These are phyloP conservation scores for Biscutella laevigata DNA, from an alignment of 441 rosid species.

Conservation along the genomic window DNA sequence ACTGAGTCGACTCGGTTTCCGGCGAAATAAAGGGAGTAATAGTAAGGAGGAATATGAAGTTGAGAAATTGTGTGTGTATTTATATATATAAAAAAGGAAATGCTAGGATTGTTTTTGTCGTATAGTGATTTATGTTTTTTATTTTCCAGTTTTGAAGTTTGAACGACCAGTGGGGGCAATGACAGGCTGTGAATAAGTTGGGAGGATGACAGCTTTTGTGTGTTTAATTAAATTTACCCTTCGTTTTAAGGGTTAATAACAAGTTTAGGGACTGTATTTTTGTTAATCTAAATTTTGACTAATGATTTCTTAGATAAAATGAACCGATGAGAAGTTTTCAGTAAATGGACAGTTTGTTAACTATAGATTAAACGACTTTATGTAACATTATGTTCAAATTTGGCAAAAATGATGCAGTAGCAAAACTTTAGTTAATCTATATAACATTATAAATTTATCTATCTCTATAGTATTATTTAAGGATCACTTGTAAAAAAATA, in stretches of 20 bases:
- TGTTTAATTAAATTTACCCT: background rate
- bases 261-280: conserved; percentile 4
- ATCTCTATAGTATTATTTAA: no score
- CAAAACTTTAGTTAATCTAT: no score
- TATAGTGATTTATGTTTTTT: conserved; percentile 6
- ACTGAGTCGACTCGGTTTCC: conserved; percentile 12
- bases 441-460: no score
- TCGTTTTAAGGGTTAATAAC: background rate
- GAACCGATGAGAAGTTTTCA: no score
- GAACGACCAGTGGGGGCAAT: conserved; percentile 27
- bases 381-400: no score
- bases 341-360: no score
- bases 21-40: background rate
- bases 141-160: conserved; percentile 13
- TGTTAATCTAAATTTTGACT: background rate
- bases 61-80: background rate
- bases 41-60: background rate
- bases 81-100: background rate
- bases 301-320: no score
- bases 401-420: no score
- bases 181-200: conserved; percentile 29
- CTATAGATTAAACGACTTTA: no score
- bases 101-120: background rate
- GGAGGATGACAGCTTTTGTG: conserved; percentile 23
- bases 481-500: no score